These are phyloP conservation scores for Glonium stellatum DNA, from an alignment of 495 filamentous ascomycete species.

Conservation along the genomic window DNA sequence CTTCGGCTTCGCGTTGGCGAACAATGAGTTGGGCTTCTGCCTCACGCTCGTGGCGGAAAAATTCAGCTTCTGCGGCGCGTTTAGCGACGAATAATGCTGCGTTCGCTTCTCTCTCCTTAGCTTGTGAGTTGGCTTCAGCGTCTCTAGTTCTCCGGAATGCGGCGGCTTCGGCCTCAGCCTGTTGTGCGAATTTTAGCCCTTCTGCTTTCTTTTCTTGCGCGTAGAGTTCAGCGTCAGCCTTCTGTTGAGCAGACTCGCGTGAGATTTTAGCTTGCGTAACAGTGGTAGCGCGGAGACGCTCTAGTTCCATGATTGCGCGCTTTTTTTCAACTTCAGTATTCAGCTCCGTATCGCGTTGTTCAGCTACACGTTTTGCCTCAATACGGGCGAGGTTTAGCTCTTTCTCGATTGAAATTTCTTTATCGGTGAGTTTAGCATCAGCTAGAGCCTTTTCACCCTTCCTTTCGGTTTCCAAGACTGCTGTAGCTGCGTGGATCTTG, in stretches of 20 bases:
- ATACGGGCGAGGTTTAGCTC: constrained; percentile 68
- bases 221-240: constrained; percentile 61
- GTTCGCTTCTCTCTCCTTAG: constrained; percentile 37
- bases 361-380: constrained; percentile 59
- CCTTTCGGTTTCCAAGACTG: constrained; percentile 73
- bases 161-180: constrained; percentile 33
- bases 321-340: constrained; percentile 66
- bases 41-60: constrained; percentile 31
- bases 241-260: constrained; percentile 64
- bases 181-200: constrained; percentile 27
- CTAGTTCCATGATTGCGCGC: constrained; percentile 69
- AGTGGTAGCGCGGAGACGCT: constrained; percentile 65
- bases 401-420: constrained; percentile 61
- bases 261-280: constrained; percentile 71
- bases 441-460: constrained; percentile 72
- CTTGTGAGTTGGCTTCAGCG: constrained; percentile 29
- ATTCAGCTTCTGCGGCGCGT: constrained; percentile 21
- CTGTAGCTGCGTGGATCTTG: constrained; percentile 74
- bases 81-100: constrained; percentile 31
- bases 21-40: constrained; percentile 57
- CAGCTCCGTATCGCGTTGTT: constrained; percentile 67
- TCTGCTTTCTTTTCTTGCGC: constrained; percentile 30
- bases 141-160: constrained; percentile 23
- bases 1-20: constrained; percentile 66
- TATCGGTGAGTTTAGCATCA: constrained; percentile 62